Percentiles rank a stretch among this genome's conserved stretches.
phyloP scores from a whole-genome alignment of 2,329 filamentous ascomycete species.

The Pseudopithomyces maydicus region DNA sequence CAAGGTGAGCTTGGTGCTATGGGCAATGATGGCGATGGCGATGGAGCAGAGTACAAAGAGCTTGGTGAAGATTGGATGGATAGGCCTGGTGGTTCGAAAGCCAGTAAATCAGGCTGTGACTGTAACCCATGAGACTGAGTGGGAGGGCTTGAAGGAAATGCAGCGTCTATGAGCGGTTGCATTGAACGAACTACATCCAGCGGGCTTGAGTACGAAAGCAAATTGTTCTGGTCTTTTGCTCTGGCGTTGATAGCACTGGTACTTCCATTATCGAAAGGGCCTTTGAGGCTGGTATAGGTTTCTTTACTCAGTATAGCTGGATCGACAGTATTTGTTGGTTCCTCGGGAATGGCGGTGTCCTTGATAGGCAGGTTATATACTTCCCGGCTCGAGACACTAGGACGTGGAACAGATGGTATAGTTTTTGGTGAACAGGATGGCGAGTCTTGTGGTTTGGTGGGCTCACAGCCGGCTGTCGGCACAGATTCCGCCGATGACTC shows the following conservation, averaged over 20 bases:
- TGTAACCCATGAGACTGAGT: background rate
- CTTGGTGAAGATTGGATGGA: constrained; percentile 18
- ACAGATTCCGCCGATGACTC: constrained; percentile 26
- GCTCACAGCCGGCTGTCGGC: constrained; percentile 14
- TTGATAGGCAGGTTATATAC: constrained; percentile 32
- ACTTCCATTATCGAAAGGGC: constrained; percentile 14
- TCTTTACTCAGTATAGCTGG: constrained; percentile 32
- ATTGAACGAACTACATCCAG: constrained; percentile 15
- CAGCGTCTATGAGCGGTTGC: constrained; percentile 28
- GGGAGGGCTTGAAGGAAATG: constrained; percentile 24
- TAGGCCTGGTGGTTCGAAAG: constrained; percentile 9
- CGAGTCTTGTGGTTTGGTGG: constrained; percentile 26
- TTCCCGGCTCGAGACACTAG: constrained; percentile 8
- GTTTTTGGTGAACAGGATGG: constrained; percentile 49
- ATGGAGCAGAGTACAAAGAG: constrained; percentile 23
- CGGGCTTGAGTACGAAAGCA: constrained; percentile 18
- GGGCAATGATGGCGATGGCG: constrained; percentile 19
- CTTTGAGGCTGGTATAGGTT: constrained; percentile 24
- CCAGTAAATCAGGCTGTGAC: constrained; percentile 12
- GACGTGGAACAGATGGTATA: constrained; percentile 23
- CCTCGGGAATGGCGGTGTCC: constrained; percentile 36
- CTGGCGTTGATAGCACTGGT: constrained; percentile 12
- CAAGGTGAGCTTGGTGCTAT: constrained; percentile 29
- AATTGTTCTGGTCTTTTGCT: constrained; percentile 16
- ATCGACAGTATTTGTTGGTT: constrained; percentile 28